Conservation (phyloP, 306 rosid genomes). For the peach (Prunus persica) region Prunus_persica_NCBIv2 NC_034014.1:30358001-30358500, state of each 20-base stretch:
- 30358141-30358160: background rate
- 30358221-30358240: slow-evolving; percentile 10
- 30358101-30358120: no score
- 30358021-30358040: no score
- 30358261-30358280: slow-evolving; percentile 24
- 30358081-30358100: no score
- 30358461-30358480: slow-evolving; percentile 22
- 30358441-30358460: slow-evolving; percentile 30
- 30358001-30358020: no score
- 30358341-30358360: slow-evolving; percentile 15
- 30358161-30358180: background rate
- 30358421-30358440: slow-evolving; percentile 10
- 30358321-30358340: slow-evolving; percentile 13
- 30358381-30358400: slow-evolving; percentile 43
- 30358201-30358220: slow-evolving; percentile 23
- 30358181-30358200: slow-evolving; percentile 58
- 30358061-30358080: no score
- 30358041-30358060: no score
- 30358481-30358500: slow-evolving; percentile 25
- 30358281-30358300: slow-evolving; percentile 21
- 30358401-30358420: slow-evolving; percentile 30
- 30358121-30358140: background rate
- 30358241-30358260: slow-evolving; percentile 23
- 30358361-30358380: slow-evolving; percentile 42
- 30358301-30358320: background rate